Evolutionary conservation across 768 basidiomycete species (phyloP), one percentile per base, ranked within the genome.

Genomic region (Imleria badia): DNA sequence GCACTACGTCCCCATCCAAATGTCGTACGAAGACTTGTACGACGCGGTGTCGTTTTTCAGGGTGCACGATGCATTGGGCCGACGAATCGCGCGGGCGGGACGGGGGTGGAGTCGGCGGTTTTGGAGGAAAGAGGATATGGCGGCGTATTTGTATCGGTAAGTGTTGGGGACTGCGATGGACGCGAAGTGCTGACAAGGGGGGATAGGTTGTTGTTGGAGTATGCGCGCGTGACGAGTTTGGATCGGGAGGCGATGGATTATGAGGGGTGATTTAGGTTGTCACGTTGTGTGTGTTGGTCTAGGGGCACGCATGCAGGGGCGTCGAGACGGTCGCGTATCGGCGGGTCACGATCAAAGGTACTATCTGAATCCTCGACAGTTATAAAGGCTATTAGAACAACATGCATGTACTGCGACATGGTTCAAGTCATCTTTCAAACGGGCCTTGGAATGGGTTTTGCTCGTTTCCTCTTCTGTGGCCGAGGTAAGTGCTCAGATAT

Each of bases 11-110:
- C 88, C 88, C 3, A 74, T 89, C 5, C 80, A 84, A 57, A 54
- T 86, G 0, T 84, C 87, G 58, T 77, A 86, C 13, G 76, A 79
- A 0, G 87, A 91, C 67, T 67, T 91, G 5, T 80, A 87, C 65
- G 90, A 91, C 59, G 74, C 83, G 5, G 75, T 89, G 42, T 70
- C 83, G 1, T 93, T 93, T 74, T 91, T 91, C 72, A 80, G 83
- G 0, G 82, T 75, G 0, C 86, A 89, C 58, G 86, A 90, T 47
- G 78, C 73, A 1, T 62, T 87, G 41, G 87, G 80, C 1, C 64
- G 66, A 41, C 78, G 74, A 49, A 87, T 89, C 35, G 88, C 84
- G 0, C 51, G 66, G 3, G 75, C 78, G 1, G 86, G 88, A 0
- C 72, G 77, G 31, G 69, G 75, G 30, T 88, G 86, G 86, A 84